Conservation (phyloP, 1,139 yeast genomes). For the Pichia sp. region DNA sequence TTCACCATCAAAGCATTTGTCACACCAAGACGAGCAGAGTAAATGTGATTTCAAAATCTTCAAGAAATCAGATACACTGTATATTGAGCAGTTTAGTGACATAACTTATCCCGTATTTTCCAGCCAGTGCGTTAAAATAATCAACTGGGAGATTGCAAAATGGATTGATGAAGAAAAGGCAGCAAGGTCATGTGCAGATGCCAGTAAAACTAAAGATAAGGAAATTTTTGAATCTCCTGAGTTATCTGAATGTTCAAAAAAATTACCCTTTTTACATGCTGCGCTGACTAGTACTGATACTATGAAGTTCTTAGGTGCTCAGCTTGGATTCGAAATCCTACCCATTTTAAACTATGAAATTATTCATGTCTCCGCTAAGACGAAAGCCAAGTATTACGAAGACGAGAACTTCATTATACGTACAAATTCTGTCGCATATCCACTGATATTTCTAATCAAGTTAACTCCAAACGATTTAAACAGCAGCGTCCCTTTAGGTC, state of each 20-base stretch:
- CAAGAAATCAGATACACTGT: slow-evolving; percentile 2
- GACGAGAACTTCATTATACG: slow-evolving; percentile 14
- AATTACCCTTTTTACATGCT: slow-evolving; percentile 36
- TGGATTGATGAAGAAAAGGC: slow-evolving; percentile 4
- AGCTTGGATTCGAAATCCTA: slow-evolving; percentile 47
- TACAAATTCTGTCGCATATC: slow-evolving; percentile 21
- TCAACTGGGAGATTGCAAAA: slow-evolving; percentile 17
- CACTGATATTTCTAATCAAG: slow-evolving; percentile 21
- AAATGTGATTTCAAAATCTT: not conserved
- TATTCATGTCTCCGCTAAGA: slow-evolving; percentile 30
- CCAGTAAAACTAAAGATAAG: not conserved
- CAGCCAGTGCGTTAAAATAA: slow-evolving; percentile 18
- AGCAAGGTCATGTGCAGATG: slow-evolving; percentile 14
- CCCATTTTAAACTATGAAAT: slow-evolving; percentile 45
- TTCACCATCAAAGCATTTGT: slow-evolving; percentile 1
- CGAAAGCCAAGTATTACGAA: slow-evolving; percentile 12
- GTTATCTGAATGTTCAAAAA: slow-evolving; percentile 29
- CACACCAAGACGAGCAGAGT: not conserved
- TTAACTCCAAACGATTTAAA: slow-evolving; percentile 8
- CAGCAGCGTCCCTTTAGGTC: slow-evolving; percentile 27
- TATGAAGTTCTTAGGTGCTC: slow-evolving; percentile 34
- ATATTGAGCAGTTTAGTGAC: slow-evolving; percentile 16
- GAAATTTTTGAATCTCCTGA: slow-evolving; percentile 26
- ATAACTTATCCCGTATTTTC: slow-evolving; percentile 20
- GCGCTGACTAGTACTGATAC: slow-evolving; percentile 50